phyloP scores from a whole-genome alignment of 305 asterid species.

The Striga hermonthica region DNA sequence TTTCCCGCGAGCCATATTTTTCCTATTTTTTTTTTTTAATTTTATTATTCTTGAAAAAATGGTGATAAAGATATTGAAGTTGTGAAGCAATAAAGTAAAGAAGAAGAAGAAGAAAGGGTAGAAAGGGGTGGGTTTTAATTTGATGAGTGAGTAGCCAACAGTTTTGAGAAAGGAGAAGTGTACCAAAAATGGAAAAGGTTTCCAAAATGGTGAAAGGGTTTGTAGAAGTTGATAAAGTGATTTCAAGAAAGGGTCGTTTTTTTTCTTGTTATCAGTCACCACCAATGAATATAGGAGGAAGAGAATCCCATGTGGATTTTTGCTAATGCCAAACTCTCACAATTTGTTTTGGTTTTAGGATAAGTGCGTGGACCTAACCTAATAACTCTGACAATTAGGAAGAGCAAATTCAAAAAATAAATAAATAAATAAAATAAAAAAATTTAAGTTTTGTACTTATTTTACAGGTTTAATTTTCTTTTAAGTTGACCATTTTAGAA shows the following conservation, averaged over 20 bases:
- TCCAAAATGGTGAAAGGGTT: conserved; percentile 44
- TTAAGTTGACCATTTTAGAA: too few species aligned
- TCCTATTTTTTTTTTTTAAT: not conserved
- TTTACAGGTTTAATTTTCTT: too few species aligned
- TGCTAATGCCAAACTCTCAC: too few species aligned
- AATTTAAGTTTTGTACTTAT: too few species aligned
- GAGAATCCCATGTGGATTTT: too few species aligned
- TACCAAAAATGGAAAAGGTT: conserved; percentile 41
- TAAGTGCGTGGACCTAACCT: too few species aligned
- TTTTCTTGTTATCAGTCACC: conserved; percentile 47
- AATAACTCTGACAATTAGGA: too few species aligned
- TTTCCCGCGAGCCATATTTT: conserved; percentile 82
- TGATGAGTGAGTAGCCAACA: conserved; percentile 27
- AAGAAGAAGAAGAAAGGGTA: conserved; percentile 1
- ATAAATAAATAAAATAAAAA: too few species aligned
- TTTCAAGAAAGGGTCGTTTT: conserved; percentile 49
- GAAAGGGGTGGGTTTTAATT: conserved; percentile 13
- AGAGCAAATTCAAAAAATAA: too few species aligned
- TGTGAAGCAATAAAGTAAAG: too few species aligned
- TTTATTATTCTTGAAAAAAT: conserved; percentile 2
- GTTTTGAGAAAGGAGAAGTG: conserved; percentile 22
- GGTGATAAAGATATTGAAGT: conserved; percentile 33
- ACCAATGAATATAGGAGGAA: conserved; percentile 27
- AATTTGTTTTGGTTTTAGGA: too few species aligned
- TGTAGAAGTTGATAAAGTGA: conserved; percentile 47